These are phyloP conservation scores for Phyllosticta capitalensis DNA, from an alignment of 2,329 filamentous ascomycete genomes.

Conservation along the genomic window DNA sequence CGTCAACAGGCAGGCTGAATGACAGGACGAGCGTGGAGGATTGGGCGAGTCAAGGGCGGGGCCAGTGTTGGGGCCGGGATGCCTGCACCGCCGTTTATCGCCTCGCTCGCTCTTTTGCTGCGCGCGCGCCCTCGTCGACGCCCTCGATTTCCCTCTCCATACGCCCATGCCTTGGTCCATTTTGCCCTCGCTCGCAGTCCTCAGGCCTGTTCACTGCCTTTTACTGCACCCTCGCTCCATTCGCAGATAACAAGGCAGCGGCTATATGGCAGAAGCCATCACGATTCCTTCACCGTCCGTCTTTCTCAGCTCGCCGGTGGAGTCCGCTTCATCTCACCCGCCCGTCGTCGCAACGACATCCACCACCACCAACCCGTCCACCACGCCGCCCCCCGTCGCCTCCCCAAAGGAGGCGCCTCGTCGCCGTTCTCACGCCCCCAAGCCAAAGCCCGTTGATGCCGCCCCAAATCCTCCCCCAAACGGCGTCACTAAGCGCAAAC, in stretches of 20 bases:
- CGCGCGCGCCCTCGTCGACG: not conserved
- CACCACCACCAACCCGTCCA: conserved; percentile 18
- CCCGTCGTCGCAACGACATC: conserved; percentile 17
- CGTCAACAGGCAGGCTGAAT: too few relatives aligned
- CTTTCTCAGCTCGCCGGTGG: conserved; percentile 35
- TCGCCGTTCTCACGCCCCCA: conserved; percentile 12
- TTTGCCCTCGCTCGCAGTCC: conserved; percentile 8
- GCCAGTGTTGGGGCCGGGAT: not conserved
- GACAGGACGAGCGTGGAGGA: not conserved
- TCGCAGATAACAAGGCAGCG: conserved; percentile 5
- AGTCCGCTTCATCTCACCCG: conserved; percentile 9
- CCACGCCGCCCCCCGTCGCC: conserved; percentile 10
- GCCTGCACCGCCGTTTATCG: not conserved
- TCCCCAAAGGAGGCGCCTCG: conserved; percentile 16
- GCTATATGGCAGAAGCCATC: conserved; percentile 44
- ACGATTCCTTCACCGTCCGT: conserved; percentile 51
- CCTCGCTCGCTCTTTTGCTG: not conserved
- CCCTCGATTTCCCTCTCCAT: not conserved
- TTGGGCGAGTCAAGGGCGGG: not conserved
- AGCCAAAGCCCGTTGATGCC: not conserved
- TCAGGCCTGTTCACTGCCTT: conserved; percentile 7
- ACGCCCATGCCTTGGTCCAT: conserved; percentile 10
- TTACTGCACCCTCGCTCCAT: conserved; percentile 11
- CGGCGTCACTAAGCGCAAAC: conserved; percentile 51
- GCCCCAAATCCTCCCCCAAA: conserved; percentile 14